Conservation (phyloP, 2,329 filamentous ascomycete species). For the Cytospora piceae region DNA sequence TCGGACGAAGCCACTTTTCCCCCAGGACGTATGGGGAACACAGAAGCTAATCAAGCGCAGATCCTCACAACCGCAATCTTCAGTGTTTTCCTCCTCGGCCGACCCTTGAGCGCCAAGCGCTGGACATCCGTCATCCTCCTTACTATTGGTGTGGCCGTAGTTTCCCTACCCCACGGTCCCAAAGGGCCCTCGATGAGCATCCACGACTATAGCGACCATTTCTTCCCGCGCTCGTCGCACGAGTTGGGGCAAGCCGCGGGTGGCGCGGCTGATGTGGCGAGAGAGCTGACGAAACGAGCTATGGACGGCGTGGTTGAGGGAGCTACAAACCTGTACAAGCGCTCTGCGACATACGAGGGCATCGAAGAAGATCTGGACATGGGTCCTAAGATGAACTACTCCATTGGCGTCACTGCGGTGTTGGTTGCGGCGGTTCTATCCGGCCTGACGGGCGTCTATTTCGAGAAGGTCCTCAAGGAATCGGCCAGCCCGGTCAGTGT, state of each 20-base stretch:
- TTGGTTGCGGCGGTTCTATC: conserved; percentile 78
- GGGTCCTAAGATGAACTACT: conserved; percentile 69
- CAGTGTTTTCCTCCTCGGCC: conserved; percentile 76
- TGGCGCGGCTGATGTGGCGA: conserved; percentile 52
- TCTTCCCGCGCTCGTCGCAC: conserved; percentile 79
- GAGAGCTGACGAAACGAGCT: conserved; percentile 55
- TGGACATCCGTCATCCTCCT: conserved; percentile 83
- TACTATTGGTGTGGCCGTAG: conserved; percentile 79
- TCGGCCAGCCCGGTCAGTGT: conserved; percentile 75
- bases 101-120: conserved; percentile 70
- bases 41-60: conserved; percentile 40
- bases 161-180: conserved; percentile 72
- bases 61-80: conserved; percentile 90
- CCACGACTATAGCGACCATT: conserved; percentile 65
- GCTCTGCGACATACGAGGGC: conserved; percentile 88
- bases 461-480: conserved; percentile 91
- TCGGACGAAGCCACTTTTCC: background rate
- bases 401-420: conserved; percentile 78
- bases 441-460: conserved; percentile 82
- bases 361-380: conserved; percentile 69
- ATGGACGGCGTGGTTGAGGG: conserved; percentile 43
- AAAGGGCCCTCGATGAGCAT: conserved; percentile 59
- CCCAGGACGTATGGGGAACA: background rate
- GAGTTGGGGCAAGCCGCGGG: conserved; percentile 70
- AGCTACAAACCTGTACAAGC: conserved; percentile 55